phyloP scores from a whole-genome alignment of 257 asterid genomes.

The Salvia rosmarinus region DNA sequence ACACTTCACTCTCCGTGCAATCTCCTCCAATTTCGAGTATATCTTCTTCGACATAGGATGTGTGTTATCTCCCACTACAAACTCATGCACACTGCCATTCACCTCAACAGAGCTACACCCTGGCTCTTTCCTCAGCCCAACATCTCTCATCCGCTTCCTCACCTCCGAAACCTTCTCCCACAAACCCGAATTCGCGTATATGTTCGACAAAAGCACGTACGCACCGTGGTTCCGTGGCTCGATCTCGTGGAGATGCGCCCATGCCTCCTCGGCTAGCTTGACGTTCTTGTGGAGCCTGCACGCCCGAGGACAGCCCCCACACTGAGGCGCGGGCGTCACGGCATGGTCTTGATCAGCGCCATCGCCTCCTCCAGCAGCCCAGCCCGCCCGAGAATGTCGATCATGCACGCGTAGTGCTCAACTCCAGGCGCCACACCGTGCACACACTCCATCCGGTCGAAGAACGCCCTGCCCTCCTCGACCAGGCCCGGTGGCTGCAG shows the following conservation, averaged over 20 bases:
- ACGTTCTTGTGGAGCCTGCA: slow-evolving; percentile 63
- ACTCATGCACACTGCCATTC: slow-evolving; percentile 65
- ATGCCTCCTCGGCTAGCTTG: slow-evolving; percentile 64
- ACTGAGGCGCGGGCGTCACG: slow-evolving; percentile 56
- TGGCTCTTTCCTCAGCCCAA: slow-evolving; percentile 78
- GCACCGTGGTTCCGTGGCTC: slow-evolving; percentile 81
- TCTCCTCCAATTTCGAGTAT: slow-evolving; percentile 67
- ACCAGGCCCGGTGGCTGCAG: slow-evolving; percentile 83
- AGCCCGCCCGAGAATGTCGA: slow-evolving; percentile 84
- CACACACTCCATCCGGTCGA: slow-evolving; percentile 57
- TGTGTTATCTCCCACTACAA: slow-evolving; percentile 61
- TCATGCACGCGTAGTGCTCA: slow-evolving; percentile 80
- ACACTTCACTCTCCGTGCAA: slow-evolving; percentile 43
- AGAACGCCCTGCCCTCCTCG: slow-evolving; percentile 55
- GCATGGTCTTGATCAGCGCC: slow-evolving; percentile 61
- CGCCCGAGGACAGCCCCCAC: slow-evolving; percentile 81
- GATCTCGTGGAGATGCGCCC: slow-evolving; percentile 52
- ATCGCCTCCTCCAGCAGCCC: slow-evolving; percentile 65
- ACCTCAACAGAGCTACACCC: slow-evolving; percentile 82
- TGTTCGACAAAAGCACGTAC: slow-evolving; percentile 62
- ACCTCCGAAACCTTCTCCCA: slow-evolving; percentile 68
- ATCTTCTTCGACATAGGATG: slow-evolving; percentile 58
- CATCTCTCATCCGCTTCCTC: slow-evolving; percentile 66
- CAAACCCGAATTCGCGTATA: slow-evolving; percentile 61
- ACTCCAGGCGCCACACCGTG: slow-evolving; percentile 52